Conservation (phyloP, 2,329 filamentous ascomycete genomes). For the Trichoderma hamatum region DNA sequence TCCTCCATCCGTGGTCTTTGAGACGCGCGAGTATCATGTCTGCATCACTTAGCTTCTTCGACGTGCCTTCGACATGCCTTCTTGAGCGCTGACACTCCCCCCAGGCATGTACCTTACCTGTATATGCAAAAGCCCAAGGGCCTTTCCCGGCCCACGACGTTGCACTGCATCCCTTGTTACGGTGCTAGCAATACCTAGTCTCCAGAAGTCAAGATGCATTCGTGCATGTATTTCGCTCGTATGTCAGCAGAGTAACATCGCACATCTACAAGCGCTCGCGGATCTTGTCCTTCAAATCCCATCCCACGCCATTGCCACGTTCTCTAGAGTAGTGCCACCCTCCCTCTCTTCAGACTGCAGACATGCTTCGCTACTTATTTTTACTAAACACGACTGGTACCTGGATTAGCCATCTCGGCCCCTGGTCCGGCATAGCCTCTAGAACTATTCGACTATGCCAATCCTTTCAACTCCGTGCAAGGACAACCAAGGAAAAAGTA, state of each 20-base stretch:
- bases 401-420: slow-evolving; percentile 7
- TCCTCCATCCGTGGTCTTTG: neutral
- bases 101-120: neutral
- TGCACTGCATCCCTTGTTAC: slow-evolving; percentile 1
- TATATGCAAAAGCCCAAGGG: neutral
- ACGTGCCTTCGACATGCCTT: slow-evolving; percentile 3
- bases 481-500: neutral
- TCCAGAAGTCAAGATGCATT: slow-evolving; percentile 8
- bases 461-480: slow-evolving; percentile 3
- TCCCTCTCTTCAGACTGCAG: neutral
- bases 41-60: slow-evolving; percentile 3
- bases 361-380: neutral
- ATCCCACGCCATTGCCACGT: slow-evolving; percentile 18
- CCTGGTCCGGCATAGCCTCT: neutral
- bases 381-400: slow-evolving; percentile 10
- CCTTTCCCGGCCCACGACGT: slow-evolving; percentile 3
- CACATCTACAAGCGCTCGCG: slow-evolving; percentile 20
- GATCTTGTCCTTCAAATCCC: slow-evolving; percentile 23
- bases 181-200: neutral
- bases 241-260: slow-evolving; percentile 1
- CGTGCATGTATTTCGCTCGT: slow-evolving; percentile 2
- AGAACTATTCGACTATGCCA: neutral
- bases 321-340: slow-evolving; percentile 21
- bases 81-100: slow-evolving; percentile 10
- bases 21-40: slow-evolving; percentile 1